These are phyloP conservation scores for Lasiodiplodia hormozganensis DNA, from an alignment of 2,329 filamentous ascomycete species.

Conservation along the genomic window DNA sequence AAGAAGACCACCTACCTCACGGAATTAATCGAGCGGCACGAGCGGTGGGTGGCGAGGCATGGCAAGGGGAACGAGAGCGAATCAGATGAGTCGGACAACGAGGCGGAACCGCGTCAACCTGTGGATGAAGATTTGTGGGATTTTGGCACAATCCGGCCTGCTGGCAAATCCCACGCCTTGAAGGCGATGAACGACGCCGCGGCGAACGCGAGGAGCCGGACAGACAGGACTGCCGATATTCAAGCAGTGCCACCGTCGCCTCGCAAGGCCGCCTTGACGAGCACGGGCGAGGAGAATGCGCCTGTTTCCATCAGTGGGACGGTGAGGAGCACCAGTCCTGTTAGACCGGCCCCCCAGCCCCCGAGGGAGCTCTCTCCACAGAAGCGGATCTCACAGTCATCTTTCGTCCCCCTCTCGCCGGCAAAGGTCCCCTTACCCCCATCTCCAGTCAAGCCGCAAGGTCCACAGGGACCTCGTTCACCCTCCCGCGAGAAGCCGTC, in stretches of 20 bases:
- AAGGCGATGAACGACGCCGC: constrained; percentile 81
- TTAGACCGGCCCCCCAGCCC: constrained; percentile 34
- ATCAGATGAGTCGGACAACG: constrained; percentile 49
- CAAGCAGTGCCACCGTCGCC: constrained; percentile 18
- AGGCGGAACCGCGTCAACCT: constrained; percentile 48
- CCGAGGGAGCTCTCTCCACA: constrained; percentile 49
- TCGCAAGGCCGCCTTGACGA: constrained; percentile 42
- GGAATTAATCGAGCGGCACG: constrained; percentile 90
- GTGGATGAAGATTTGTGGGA: constrained; percentile 94
- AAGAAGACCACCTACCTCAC: constrained; percentile 98
- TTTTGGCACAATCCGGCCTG: constrained; percentile 91
- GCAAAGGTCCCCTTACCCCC: constrained; percentile 54
- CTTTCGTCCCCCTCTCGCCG: constrained; percentile 47
- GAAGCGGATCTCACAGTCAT: constrained; percentile 41
- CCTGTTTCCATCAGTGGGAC: constrained; percentile 38
- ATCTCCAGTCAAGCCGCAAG: constrained; percentile 53
- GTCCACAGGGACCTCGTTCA: constrained; percentile 44
- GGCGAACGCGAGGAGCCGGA: constrained; percentile 70
- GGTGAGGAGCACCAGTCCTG: constrained; percentile 35
- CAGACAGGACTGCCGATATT: constrained; percentile 36
- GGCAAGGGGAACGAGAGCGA: constrained; percentile 66
- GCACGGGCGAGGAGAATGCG: constrained; percentile 45
- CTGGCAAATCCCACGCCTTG: constrained; percentile 65
- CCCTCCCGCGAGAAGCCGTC: constrained; percentile 31
- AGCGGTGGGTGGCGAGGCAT: constrained; percentile 81